These are phyloP conservation scores for Pestalotiopsis sp. DNA, from an alignment of 2,329 filamentous ascomycete species.

Conservation along the genomic window DNA sequence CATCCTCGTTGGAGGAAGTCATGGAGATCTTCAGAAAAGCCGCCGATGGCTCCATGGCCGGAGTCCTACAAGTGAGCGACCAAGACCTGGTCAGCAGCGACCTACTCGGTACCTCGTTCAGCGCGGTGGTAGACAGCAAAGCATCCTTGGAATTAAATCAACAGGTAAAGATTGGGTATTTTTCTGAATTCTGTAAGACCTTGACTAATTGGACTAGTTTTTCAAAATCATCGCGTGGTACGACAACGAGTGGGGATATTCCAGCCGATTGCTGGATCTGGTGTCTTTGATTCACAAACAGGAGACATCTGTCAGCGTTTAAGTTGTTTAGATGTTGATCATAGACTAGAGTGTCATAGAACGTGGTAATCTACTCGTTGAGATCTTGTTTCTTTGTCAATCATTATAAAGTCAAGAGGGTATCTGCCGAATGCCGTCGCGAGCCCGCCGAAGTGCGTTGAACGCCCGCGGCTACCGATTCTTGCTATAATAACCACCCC, in stretches of 20 bases:
- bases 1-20: neutral
- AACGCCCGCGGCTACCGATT: no score
- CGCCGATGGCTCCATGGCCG: neutral
- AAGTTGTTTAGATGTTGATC: neutral
- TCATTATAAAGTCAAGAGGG: no score
- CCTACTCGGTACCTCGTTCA: neutral
- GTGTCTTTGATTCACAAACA: neutral
- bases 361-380: neutral
- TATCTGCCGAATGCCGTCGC: no score
- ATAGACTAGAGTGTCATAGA: neutral
- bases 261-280: neutral
- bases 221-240: constrained; percentile 8
- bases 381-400: no score
- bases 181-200: neutral
- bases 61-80: neutral
- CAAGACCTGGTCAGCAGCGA: constrained; percentile 6
- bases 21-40: neutral
- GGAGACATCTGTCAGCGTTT: neutral
- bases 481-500: no score
- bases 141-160: neutral
- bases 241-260: constrained; percentile 7
- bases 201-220: neutral
- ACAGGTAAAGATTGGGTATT: neutral
- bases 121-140: neutral
- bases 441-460: no score